Evolutionary conservation across 176 grass and related monocot species (phyloP).

Genomic region (Secale cereale): DNA sequence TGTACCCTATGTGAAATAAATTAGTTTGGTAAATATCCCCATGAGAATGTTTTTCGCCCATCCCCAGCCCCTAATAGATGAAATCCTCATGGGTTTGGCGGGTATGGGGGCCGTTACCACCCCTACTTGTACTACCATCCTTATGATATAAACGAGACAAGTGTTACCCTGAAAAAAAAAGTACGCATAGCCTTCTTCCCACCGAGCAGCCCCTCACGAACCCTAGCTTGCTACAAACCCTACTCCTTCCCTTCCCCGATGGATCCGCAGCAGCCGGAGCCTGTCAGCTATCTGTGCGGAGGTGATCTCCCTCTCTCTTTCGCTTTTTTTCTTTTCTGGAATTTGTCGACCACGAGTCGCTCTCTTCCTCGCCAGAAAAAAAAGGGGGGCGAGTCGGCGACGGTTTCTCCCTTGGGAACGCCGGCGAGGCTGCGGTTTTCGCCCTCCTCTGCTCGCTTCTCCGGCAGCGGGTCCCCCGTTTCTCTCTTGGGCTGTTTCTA

Average conservation of each 20-base stretch:
- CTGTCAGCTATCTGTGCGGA: conserved; percentile 51
- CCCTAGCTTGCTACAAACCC: neutral
- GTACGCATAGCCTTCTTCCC: neutral
- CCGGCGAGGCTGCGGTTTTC: neutral
- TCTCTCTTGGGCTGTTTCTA: neutral
- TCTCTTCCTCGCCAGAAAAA: neutral
- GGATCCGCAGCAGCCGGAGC: conserved; percentile 49
- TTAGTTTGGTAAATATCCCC: too few species aligned
- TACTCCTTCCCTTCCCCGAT: conserved; percentile 3
- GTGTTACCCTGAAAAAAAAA: too few species aligned
- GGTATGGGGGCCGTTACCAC: too few species aligned
- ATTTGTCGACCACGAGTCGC: neutral
- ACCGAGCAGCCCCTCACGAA: neutral
- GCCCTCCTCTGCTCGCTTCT: neutral
- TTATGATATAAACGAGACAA: too few species aligned
- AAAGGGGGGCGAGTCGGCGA: neutral
- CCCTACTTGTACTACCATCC: too few species aligned
- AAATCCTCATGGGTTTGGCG: too few species aligned
- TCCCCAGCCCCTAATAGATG: too few species aligned
- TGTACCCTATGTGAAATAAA: too few species aligned
- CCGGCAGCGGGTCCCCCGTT: neutral
- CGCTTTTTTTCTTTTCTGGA: neutral
- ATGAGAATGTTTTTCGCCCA: too few species aligned
- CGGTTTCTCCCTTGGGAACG: neutral
- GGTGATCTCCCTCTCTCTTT: neutral